A percentile compares a stretch with the other conserved stretches of the same genome.
phyloP scores from a whole-genome alignment of 805 yeast species.

The Ogataea pilisensis region DNA sequence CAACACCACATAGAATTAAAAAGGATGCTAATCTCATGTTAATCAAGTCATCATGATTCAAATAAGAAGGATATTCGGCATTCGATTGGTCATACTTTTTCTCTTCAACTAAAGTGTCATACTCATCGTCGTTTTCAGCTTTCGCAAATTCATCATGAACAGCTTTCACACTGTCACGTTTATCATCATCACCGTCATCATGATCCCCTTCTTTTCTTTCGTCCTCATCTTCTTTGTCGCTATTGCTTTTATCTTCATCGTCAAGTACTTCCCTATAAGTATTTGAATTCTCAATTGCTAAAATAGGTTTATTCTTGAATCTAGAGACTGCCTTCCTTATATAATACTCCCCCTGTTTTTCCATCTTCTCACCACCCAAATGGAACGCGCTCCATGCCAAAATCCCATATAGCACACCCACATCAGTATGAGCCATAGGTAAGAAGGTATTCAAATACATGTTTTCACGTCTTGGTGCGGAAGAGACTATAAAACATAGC shows the following conservation, averaged over 20 bases:
- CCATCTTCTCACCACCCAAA: conserved; percentile 40
- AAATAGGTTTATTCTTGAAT: conserved; percentile 31
- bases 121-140: conserved; percentile 13
- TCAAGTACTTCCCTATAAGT: conserved; percentile 21
- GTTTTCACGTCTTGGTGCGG: conserved; percentile 48
- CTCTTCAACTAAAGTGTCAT: conserved; percentile 6
- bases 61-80: conserved; percentile 5
- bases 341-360: conserved; percentile 44
- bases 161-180: conserved; percentile 4
- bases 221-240: conserved; percentile 19
- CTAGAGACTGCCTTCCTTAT: conserved; percentile 44
- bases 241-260: no score
- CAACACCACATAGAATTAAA: conserved; percentile 70
- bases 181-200: neutral
- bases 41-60: conserved; percentile 31
- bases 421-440: conserved; percentile 51
- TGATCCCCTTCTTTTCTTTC: neutral
- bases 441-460: conserved; percentile 48
- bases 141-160: neutral
- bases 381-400: conserved; percentile 56
- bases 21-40: conserved; percentile 57
- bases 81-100: conserved; percentile 7
- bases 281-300: conserved; percentile 18
- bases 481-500: conserved; percentile 39
- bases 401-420: conserved; percentile 47